Conservation (phyloP, 1,284 basidiomycete species). For the Mycena citricolor region DNA sequence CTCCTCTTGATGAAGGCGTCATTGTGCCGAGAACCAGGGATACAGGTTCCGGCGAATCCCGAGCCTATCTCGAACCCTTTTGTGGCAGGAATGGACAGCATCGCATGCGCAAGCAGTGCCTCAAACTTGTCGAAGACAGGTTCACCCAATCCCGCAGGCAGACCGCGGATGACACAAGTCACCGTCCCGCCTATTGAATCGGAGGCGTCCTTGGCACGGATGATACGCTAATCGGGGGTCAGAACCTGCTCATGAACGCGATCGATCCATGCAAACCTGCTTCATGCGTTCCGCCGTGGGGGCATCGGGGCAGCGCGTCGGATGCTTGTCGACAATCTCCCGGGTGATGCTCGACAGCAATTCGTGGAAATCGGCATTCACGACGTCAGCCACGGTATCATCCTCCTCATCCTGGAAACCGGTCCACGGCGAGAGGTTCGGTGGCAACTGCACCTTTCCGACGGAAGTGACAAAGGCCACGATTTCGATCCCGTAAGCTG, state of each 20-base stretch:
- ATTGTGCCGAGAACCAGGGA: constrained; percentile 93
- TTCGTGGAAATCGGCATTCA: constrained; percentile 82
- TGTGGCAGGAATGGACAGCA: constrained; percentile 98
- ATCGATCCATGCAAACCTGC: constrained; percentile 49
- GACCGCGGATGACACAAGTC: constrained; percentile 92
- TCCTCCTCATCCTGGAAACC: constrained; percentile 53
- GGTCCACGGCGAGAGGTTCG: constrained; percentile 42
- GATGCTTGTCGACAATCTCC: constrained; percentile 84
- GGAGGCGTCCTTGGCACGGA: constrained; percentile 85
- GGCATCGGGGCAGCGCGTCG: constrained; percentile 88
- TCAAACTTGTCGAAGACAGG: constrained; percentile 99
- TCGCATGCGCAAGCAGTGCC: constrained; percentile 94
- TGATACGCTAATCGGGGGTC: constrained; percentile 67
- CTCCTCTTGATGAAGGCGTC: constrained; percentile 78
- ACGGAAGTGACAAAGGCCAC: constrained; percentile 97
- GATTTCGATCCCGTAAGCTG: constrained; percentile 90
- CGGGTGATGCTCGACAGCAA: constrained; percentile 83
- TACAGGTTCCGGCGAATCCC: constrained; percentile 94
- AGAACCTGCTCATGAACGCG: constrained; percentile 11
- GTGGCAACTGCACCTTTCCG: constrained; percentile 85
- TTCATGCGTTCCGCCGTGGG: constrained; percentile 91
- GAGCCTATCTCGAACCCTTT: constrained; percentile 99
- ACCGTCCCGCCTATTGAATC: constrained; percentile 98
- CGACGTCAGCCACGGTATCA: constrained; percentile 75
- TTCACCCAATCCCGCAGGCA: constrained; percentile 92